Base-by-base conservation (phyloP, 139 green algal species). In the Nannochloris sp. region DNA sequence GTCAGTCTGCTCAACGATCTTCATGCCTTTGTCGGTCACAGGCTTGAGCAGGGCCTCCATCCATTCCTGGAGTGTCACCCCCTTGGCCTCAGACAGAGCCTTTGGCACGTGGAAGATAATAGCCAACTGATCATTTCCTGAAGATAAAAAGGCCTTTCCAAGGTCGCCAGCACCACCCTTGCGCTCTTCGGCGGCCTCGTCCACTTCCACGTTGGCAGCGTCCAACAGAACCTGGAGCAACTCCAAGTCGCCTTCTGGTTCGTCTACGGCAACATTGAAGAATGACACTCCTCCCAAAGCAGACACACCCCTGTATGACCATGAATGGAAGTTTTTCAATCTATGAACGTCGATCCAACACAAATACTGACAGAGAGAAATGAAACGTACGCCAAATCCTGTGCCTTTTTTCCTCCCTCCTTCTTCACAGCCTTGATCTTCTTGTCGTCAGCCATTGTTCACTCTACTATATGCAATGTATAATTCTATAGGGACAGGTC, bases 121-220 rank as follows among this genome's bases (percentile, higher is more conserved):
- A 6, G 80, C 80, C 40, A 92, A 61, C 70, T 82, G 70, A 43
- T 81, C 77, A 51, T 88, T 75, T 24, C 85, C 85, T 25, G 85
- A 84, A 24, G 75, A 86, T 36, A 86, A 66, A 60, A 88, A 81
- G 70, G 79, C 70, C 75, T 88, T 89, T 63, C 73, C 73, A 2
- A 89, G 58, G 23, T 75, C 61, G 21, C 74, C 72, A 44, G 81
- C 79, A 36, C 85, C 85, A 49, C 85, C 85, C 80, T 90, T 90
- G 69, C 83, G 78, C 81, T 92, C 85, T 76, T 92, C 85, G 24
- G 83, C 83, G 7, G 56, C 46, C 79, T 90, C 83, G 27, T 92
- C 85, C 3, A 92, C 85, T 14, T 67, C 27, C 1, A 66, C 69
- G 62, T 92, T 92, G 58, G 66, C 59, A 55, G 75, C 85, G 67